Evolutionary conservation across 2,329 filamentous ascomycete species (phyloP), one percentile per base, ranked within the genome.

Genomic region (Colletotrichum sp.): DNA sequence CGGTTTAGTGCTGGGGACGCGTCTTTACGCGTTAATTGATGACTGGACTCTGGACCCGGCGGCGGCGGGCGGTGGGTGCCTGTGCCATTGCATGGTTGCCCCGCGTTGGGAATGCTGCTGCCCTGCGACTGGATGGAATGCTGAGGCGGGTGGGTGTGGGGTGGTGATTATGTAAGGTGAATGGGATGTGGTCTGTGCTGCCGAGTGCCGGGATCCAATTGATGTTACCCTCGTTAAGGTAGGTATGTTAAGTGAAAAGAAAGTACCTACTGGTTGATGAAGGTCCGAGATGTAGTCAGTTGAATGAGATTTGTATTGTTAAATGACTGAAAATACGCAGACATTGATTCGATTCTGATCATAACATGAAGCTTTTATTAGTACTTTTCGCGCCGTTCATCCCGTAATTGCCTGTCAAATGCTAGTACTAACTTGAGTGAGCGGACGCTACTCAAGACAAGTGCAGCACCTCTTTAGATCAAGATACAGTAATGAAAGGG

Each of bases 341-440:
- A 12, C 9, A 2, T 49, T n/a, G 6, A 12, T 49, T 44, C 1
- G 1, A 44, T 10, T 44, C 18, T 44, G 0, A n/a, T n/a, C 8
- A 18, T 0, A n/a, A n/a, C 0, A 4, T n/a, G 39, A 21, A 0
- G 1, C 1, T 4, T n/a, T 0, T 0, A n/a, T n/a, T n/a, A 0
- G 39, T 49, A 49, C 6, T 49, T 49, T 49, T 49, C 18, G 18
- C 5, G 39, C 1, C 4, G 36, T 39, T 39, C 1, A 18, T 0
- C 36, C 36, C 36, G 15, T 39, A 39, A 39, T 3, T 39, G 15
- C 15, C 36, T 39, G 0, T 18, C 15, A 18, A 39, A 39, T 0
- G 4, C 0, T 0, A 5, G 36, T 39, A 39, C 1, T 8, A 0
- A 39, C 1, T 39, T 39, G 16, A 39, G 15, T 39, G 16, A 18